Conservation (phyloP, 805 yeast species). For the Metschnikowia proteae region DNA sequence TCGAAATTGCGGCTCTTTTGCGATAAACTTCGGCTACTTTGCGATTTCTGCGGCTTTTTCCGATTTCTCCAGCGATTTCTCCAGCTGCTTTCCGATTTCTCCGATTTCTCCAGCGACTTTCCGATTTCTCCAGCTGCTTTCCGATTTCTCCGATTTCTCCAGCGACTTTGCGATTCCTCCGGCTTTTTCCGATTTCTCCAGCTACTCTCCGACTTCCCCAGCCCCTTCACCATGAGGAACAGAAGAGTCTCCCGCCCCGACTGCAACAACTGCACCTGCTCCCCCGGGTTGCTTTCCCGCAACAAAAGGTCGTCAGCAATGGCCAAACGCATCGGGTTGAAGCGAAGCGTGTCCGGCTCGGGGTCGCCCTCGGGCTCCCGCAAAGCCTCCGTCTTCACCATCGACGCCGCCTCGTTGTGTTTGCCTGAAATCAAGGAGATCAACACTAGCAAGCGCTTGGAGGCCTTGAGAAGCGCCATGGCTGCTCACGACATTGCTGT, state of each 20-base stretch:
- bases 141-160: no score
- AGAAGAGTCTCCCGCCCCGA: conserved; percentile 37
- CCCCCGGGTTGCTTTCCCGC: conserved; percentile 75
- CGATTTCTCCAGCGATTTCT: no score
- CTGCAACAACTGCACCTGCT: conserved; percentile 77
- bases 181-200: no score
- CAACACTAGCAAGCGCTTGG: conserved; percentile 52
- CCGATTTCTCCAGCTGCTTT: no score
- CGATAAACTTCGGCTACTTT: no score
- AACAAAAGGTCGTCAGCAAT: conserved; percentile 56
- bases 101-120: no score
- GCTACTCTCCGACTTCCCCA: no score
- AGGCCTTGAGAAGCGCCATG: conserved; percentile 59
- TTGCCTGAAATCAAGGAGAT: conserved; percentile 44
- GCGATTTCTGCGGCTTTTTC: no score
- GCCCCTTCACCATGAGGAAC: background rate
- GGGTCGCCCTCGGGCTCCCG: conserved; percentile 30
- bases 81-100: no score
- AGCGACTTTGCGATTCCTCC: no score
- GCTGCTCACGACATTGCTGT: conserved; percentile 58
- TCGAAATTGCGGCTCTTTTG: no score
- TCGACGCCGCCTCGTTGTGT: conserved; percentile 40
- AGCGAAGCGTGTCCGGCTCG: conserved; percentile 12
- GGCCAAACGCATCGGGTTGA: conserved; percentile 36
- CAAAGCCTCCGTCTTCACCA: conserved; percentile 44